Evolutionary conservation across 768 basidiomycete genomes (phyloP).

Genomic region (Trametes sanguinea): DNA sequence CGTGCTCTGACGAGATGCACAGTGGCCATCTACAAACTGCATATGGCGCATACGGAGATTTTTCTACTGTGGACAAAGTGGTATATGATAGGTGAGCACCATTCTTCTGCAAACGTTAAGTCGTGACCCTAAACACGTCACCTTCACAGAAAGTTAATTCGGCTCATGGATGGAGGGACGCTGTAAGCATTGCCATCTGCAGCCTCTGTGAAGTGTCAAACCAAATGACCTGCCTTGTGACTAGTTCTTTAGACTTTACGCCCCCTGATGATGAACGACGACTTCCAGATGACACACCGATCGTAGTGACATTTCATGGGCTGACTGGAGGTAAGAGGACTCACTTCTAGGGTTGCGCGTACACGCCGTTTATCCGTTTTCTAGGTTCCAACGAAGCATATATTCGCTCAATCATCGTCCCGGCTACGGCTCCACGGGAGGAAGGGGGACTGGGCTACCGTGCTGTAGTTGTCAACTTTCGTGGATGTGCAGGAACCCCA

Average conservation of each 20-base stretch:
- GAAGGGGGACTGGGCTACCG: conserved; percentile 88
- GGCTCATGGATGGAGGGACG: conserved; percentile 61
- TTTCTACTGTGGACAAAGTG: conserved; percentile 56
- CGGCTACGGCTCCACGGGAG: conserved; percentile 63
- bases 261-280: conserved; percentile 35
- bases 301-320: conserved; percentile 56
- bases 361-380: not conserved
- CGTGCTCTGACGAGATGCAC: not conserved
- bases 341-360: not conserved
- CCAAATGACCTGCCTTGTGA: not conserved
- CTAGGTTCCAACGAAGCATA: conserved; percentile 88
- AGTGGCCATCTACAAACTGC: conserved; percentile 67
- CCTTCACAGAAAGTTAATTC: conserved; percentile 45
- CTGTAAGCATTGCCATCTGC: conserved; percentile 44
- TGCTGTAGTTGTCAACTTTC: conserved; percentile 87
- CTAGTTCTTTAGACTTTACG: conserved; percentile 65
- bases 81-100: conserved; percentile 53
- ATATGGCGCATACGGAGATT: conserved; percentile 59
- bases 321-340: conserved; percentile 43
- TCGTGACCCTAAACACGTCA: not conserved
- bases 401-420: conserved; percentile 76
- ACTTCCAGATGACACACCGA: conserved; percentile 43
- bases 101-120: not conserved
- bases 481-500: conserved; percentile 87
- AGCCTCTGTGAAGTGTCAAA: no score